These are phyloP conservation scores for Lachancea quebecensis DNA, from an alignment of 805 yeast species.

Conservation along the genomic window DNA sequence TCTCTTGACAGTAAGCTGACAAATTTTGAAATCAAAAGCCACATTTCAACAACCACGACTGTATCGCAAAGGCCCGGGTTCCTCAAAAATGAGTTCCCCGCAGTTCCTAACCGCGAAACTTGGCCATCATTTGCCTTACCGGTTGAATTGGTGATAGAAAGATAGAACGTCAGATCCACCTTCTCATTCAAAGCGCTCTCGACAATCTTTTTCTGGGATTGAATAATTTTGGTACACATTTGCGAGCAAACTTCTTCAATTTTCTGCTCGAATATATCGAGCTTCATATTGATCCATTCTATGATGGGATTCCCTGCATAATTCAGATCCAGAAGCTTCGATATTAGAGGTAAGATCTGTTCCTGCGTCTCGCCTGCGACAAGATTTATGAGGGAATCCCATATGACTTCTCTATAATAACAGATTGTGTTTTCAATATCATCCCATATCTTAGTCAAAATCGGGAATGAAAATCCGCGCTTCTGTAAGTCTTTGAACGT, in stretches of 20 bases:
- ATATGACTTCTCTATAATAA: constrained; percentile 45
- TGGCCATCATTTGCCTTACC: constrained; percentile 7
- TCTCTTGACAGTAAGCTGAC: constrained; percentile 36
- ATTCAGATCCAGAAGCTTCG: constrained; percentile 57
- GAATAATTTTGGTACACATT: constrained; percentile 35
- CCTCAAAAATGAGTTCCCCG: neutral
- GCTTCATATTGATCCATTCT: constrained; percentile 52
- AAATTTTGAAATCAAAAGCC: constrained; percentile 44
- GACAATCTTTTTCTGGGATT: constrained; percentile 36
- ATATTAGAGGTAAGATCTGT: constrained; percentile 38
- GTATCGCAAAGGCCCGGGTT: constrained; percentile 40
- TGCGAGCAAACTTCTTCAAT: constrained; percentile 39
- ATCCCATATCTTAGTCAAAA: constrained; percentile 48
- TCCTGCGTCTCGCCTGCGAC: constrained; percentile 18
- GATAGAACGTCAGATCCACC: constrained; percentile 31
- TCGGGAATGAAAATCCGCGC: constrained; percentile 16
- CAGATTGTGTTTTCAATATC: constrained; percentile 49
- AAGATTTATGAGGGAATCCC: constrained; percentile 38
- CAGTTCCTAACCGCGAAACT: constrained; percentile 3
- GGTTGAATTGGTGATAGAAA: constrained; percentile 23
- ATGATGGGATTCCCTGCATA: constrained; percentile 56
- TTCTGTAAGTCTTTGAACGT: constrained; percentile 14
- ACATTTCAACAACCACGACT: constrained; percentile 51
- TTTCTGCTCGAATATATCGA: constrained; percentile 33
- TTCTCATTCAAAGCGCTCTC: constrained; percentile 27